These are phyloP conservation scores for Rosa hybrid DNA, from an alignment of 331 rosid species.

Conservation along the genomic window DNA sequence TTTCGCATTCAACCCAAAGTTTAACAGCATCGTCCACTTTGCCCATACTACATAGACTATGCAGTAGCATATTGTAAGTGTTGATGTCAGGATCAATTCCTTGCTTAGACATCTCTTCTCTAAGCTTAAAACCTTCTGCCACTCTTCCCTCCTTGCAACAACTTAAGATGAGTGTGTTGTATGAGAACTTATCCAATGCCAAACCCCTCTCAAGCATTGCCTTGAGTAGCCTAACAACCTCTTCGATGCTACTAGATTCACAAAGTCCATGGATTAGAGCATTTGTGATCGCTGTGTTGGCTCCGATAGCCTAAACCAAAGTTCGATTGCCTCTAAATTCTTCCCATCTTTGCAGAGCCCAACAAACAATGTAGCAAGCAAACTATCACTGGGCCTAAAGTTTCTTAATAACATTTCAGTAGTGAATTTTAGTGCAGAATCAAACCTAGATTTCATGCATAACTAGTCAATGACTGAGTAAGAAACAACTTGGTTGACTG, in stretches of 20 bases:
- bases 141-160: slow-evolving; percentile 56
- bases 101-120: slow-evolving; percentile 55
- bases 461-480: slow-evolving; percentile 53
- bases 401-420: slow-evolving; percentile 48
- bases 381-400: slow-evolving; percentile 55
- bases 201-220: slow-evolving; percentile 63
- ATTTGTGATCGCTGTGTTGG: slow-evolving; percentile 56
- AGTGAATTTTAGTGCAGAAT: slow-evolving; percentile 52
- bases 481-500: slow-evolving; percentile 51
- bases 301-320: slow-evolving; percentile 66
- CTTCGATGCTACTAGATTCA: slow-evolving; percentile 47
- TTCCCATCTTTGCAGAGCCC: slow-evolving; percentile 67
- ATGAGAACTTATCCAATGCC: slow-evolving; percentile 59
- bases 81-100: slow-evolving; percentile 59
- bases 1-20: slow-evolving; percentile 56
- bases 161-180: slow-evolving; percentile 68
- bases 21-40: slow-evolving; percentile 52
- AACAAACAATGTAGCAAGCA: slow-evolving; percentile 59
- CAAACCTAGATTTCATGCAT: slow-evolving; percentile 46
- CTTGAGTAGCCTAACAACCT: slow-evolving; percentile 37
- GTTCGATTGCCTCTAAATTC: slow-evolving; percentile 56
- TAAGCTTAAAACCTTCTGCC: slow-evolving; percentile 52
- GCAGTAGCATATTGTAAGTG: slow-evolving; percentile 62
- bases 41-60: slow-evolving; percentile 56
- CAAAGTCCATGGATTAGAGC: slow-evolving; percentile 73